Percentiles rank a stretch among this genome's conserved stretches.
These are phyloP conservation scores for Saturnispora saitoi DNA, from an alignment of 805 yeast genomes.

Conservation along the genomic window DNA sequence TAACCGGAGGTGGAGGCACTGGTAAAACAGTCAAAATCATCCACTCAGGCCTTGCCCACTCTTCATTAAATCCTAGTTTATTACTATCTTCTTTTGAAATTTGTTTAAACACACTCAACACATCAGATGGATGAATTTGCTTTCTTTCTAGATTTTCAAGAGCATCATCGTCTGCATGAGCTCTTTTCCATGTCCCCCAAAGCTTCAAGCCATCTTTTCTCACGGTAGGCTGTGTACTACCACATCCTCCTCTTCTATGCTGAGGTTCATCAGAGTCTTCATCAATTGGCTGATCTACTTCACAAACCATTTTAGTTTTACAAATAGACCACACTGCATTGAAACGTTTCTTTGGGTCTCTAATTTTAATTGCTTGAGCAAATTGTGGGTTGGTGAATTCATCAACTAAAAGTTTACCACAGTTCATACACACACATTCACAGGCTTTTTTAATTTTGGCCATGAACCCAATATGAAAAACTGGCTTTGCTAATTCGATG, in stretches of 20 bases:
- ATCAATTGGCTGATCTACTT: conserved; percentile 72
- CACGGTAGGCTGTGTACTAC: conserved; percentile 90
- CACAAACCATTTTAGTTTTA: conserved; percentile 91
- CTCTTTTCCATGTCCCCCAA: conserved; percentile 98
- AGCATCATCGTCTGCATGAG: conserved; percentile 64
- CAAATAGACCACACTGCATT: conserved; percentile 94
- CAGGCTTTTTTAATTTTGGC: conserved; percentile 90
- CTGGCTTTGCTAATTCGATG: conserved; percentile 96
- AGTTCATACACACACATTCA: conserved; percentile 97
- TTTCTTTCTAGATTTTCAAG: conserved; percentile 83
- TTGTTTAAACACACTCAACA: conserved; percentile 84
- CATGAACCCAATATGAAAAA: conserved; percentile 93
- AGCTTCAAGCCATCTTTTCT: conserved; percentile 93
- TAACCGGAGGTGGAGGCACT: conserved; percentile 98
- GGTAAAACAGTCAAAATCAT: conserved; percentile 94
- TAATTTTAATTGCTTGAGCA: conserved; percentile 80
- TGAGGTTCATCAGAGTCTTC: conserved; percentile 32
- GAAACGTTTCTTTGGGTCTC: conserved; percentile 92
- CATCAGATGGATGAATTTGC: conserved; percentile 79
- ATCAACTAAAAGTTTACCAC: conserved; percentile 89
- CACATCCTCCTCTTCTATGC: conserved; percentile 86
- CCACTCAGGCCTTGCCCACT: conserved; percentile 99
- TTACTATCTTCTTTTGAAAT: conserved; percentile 77
- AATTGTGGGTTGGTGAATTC: conserved; percentile 65
- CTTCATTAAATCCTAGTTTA: conserved; percentile 84